Percentiles rank a stretch among this genome's conserved stretches.
Conservation (phyloP, 257 asterid species). For the Nicotiana undulata region DNA sequence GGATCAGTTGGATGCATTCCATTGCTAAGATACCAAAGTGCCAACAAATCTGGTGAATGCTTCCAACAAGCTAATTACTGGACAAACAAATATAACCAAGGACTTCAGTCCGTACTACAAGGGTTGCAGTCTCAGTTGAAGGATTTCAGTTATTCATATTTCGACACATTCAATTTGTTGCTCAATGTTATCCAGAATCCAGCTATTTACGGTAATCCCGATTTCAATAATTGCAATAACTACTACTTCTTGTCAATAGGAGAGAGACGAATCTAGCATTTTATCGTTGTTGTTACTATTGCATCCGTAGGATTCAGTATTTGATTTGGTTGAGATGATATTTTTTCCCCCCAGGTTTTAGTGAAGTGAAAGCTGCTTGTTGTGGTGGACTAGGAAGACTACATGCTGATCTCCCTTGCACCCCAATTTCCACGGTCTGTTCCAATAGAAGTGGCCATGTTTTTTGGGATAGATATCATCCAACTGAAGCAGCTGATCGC, state of each 20-base stretch:
- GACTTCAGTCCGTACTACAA: conserved; percentile 34
- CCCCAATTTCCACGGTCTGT: conserved; percentile 48
- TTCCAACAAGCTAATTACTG: conserved; percentile 32
- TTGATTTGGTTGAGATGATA: not conserved
- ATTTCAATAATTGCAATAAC: not conserved
- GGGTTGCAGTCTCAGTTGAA: conserved; percentile 34
- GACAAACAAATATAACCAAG: conserved; percentile 47
- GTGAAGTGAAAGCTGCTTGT: conserved; percentile 60
- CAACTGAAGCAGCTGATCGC: conserved; percentile 53
- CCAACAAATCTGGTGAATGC: conserved; percentile 38
- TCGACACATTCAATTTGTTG: conserved; percentile 39
- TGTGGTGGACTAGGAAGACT: conserved; percentile 83
- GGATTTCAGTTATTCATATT: conserved; percentile 44
- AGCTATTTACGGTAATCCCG: conserved; percentile 39
- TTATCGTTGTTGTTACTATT: too few relatives aligned
- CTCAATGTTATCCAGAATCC: conserved; percentile 36
- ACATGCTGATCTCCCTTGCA: conserved; percentile 56
- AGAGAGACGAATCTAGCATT: too few relatives aligned
- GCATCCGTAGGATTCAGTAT: too few relatives aligned
- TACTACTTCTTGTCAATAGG: not conserved
- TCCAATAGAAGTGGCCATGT: conserved; percentile 43
- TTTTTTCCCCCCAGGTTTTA: conserved; percentile 36
- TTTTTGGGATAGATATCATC: conserved; percentile 87
- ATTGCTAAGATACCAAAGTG: conserved; percentile 23
- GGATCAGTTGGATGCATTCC: conserved; percentile 68